phyloP scores from a whole-genome alignment of 306 rosid species.

The Hylodesmum podocarpum region DNA sequence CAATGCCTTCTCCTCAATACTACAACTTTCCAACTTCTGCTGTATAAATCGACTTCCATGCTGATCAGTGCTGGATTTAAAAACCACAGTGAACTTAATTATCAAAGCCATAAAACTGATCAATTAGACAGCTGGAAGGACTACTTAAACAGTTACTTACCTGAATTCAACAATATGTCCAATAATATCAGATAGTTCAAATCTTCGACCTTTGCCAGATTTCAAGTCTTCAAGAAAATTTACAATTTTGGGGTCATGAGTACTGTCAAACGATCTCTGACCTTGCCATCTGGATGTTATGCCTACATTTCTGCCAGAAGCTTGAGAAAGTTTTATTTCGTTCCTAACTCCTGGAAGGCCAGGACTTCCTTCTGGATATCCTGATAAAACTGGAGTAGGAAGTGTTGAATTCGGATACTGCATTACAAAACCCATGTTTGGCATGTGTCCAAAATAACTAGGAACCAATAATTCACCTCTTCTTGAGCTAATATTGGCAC shows the following conservation, averaged over 20 bases:
- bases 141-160: slow-evolving; percentile 29
- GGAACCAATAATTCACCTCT: slow-evolving; percentile 50
- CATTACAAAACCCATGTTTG: slow-evolving; percentile 47
- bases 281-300: slow-evolving; percentile 45
- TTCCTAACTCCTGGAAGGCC: slow-evolving; percentile 38
- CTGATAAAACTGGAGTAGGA: slow-evolving; percentile 41
- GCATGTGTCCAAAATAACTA: slow-evolving; percentile 46
- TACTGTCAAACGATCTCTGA: slow-evolving; percentile 45
- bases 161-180: slow-evolving; percentile 58
- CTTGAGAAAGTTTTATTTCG: slow-evolving; percentile 40
- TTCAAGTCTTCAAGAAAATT: slow-evolving; percentile 54
- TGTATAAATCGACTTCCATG: slow-evolving; percentile 52
- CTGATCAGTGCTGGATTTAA: slow-evolving; percentile 43
- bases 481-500: slow-evolving; percentile 40
- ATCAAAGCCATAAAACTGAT: slow-evolving; percentile 6
- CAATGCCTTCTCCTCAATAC: slow-evolving; percentile 36
- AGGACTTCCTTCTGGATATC: slow-evolving; percentile 44
- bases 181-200: slow-evolving; percentile 53
- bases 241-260: slow-evolving; percentile 44
- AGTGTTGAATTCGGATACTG: slow-evolving; percentile 46
- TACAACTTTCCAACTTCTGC: slow-evolving; percentile 43
- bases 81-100: slow-evolving; percentile 16
- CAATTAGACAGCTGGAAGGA: slow-evolving; percentile 3
- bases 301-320: slow-evolving; percentile 45
- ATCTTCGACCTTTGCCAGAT: slow-evolving; percentile 56